Evolutionary conservation across 345 rosid species (phyloP), one percentile per base, ranked within the genome.

Genomic region (Eucalyptus globulus): DNA sequence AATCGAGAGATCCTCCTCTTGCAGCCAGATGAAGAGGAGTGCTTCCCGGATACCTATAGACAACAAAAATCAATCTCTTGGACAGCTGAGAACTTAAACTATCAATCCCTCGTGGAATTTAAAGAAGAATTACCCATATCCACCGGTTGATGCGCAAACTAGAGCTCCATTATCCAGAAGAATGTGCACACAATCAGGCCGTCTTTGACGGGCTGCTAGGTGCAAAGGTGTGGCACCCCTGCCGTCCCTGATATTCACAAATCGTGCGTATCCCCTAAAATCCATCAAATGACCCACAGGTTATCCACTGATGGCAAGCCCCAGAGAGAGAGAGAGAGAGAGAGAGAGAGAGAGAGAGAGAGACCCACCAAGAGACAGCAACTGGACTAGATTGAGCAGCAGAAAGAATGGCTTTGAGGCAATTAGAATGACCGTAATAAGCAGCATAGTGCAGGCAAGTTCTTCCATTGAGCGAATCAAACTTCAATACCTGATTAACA

Each of bases 21-120:
- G 99, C 99, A 56, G 99, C 99, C 90, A 98, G 93, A 93, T 97
- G 99, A 92, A 98, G 99, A 93, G 99, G 98, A 87, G 99, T 96
- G 89, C 98, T 97, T 37, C 98, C 99, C 3, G 98, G 97, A 87
- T 88, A 95, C 51, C 99, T 98, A 92, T 65, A 92, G 90, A 89
- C 86, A 92, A 86, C 87, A 90, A 86, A 47, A 17, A 87, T 91
- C 88, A 91, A 89, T 90, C 85, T 86, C 49, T 45, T 26, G 19
- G 72, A 80, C 86, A 50, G 86, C 83, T 6, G 85, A 76, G 29
- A 88, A 43, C 72, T 56, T 58, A 31, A 14, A 69, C 60, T 3
- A 88, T 86, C 62, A 34, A 90, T 58, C 11, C 72, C 26, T 15
- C 49, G 26, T 11, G 34, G 67, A 69, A 80, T 87, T 50, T 37